Evolutionary conservation across 257 asterid species (phyloP).

Genomic region (Scutellaria barbata): DNA sequence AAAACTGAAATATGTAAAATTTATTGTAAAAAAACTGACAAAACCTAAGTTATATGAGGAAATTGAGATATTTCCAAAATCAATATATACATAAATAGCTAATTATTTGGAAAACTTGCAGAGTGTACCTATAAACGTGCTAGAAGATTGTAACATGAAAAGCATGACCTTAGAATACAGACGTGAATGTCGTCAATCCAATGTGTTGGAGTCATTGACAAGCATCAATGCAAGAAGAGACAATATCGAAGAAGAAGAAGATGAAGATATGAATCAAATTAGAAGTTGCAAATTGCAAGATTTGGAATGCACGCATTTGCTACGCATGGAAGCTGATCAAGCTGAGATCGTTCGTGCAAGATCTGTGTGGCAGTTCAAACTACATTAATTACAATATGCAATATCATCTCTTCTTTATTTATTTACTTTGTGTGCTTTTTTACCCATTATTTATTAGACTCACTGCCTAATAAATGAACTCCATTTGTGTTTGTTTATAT

Average conservation of each 20-base stretch:
- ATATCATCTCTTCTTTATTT: no score
- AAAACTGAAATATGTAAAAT: no score
- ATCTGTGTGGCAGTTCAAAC: conserved; percentile 67
- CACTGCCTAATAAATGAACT: no score
- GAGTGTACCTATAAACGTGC: conserved; percentile 72
- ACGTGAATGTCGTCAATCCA: conserved; percentile 69
- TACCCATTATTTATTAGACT: no score
- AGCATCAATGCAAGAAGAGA: conserved; percentile 36
- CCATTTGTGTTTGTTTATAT: no score
- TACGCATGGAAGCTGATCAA: conserved; percentile 73
- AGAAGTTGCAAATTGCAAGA: conserved; percentile 1
- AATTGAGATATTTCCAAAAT: no score
- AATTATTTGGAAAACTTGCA: neutral
- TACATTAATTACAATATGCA: neutral
- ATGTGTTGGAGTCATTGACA: conserved; percentile 73
- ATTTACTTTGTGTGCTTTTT: no score
- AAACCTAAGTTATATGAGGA: no score
- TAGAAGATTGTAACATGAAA: conserved; percentile 60
- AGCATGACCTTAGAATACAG: conserved; percentile 74
- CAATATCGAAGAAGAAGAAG: neutral
- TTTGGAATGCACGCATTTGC: conserved; percentile 71
- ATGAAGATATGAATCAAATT: neutral
- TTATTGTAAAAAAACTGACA: no score
- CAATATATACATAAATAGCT: no score
- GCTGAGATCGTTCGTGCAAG: conserved; percentile 84